Evolutionary conservation across 768 basidiomycete species (phyloP), one percentile per base, ranked within the genome.

Genomic region (Dendrothele bispora): DNA sequence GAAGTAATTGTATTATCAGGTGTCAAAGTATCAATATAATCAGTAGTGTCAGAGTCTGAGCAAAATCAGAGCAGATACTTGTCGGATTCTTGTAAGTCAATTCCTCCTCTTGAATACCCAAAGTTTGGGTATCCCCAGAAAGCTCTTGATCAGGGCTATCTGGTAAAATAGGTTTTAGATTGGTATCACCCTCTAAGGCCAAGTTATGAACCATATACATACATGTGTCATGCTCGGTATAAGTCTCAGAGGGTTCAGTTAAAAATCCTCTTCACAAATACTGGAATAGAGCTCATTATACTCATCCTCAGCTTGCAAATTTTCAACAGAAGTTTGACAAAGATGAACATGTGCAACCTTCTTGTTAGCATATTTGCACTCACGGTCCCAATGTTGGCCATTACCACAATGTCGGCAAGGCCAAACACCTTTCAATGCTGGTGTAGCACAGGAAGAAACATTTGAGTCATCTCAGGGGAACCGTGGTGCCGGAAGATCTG

Each of bases 401-500:
- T 62, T 65, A 4, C 68, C 63, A 48, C 68, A 65, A 43, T 69
- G 64, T 7, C 62, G 29, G 38, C 67, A 69, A 1, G 68, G 66
- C 21, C 68, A 27, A 5, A 57, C 61, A 8, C 60, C 59, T 42
- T 60, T 58, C 3, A 39, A 32, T 25, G 55, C 56, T 2, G 54
- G 56, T 1, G 58, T 53, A n/a, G 12, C 24, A 28, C 40, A 48
- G 17, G 39, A 28, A 2, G 48, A 27, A 4, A 49, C 22, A 27
- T 18, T 44, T 8, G 15, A 24, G 20, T 49, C 48, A 28, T 49
- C 48, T 27, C 22, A 18, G 1, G 41, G 48, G n/a, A 43, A 49
- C 17, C 18, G 26, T 3, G 48, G 41, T 1, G 40, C 27, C 11
- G 48, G 42, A 3, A 43, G 30, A 10, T 49, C n/a, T 4, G 17